These are phyloP conservation scores for Wickerhamomyces sp. DNA, from an alignment of 1,139 yeast genomes.

Conservation along the genomic window DNA sequence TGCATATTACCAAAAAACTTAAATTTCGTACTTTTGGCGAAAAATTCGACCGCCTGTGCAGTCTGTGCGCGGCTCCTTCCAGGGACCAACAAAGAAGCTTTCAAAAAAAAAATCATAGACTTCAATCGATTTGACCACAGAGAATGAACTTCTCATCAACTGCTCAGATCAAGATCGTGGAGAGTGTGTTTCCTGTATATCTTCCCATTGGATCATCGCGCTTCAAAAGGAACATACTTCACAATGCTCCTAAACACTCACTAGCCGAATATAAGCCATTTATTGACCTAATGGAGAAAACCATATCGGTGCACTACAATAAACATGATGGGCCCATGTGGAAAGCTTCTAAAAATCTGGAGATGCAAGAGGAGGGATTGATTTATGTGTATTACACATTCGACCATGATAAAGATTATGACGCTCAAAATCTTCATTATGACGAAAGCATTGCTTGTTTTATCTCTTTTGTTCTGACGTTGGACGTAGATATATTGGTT, in stretches of 20 bases:
- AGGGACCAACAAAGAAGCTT: too few relatives aligned
- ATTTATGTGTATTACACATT: slow-evolving; percentile 31
- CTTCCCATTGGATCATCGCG: neutral
- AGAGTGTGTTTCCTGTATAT: neutral
- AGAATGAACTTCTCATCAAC: neutral
- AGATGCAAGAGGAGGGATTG: slow-evolving; percentile 43
- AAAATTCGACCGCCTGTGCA: too few relatives aligned
- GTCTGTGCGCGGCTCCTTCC: too few relatives aligned
- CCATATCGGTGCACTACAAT: slow-evolving; percentile 13
- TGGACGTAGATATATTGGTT: slow-evolving; percentile 28
- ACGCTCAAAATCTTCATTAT: too few relatives aligned
- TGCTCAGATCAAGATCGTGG: neutral
- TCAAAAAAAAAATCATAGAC: too few relatives aligned
- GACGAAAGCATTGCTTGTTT: slow-evolving; percentile 34
- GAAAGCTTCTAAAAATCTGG: slow-evolving; percentile 37
- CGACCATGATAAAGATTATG: slow-evolving; percentile 2
- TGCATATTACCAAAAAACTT: too few relatives aligned
- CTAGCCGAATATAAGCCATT: neutral
- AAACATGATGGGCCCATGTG: slow-evolving; percentile 38
- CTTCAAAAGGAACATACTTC: neutral
- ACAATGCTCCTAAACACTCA: neutral
- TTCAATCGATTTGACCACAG: too few relatives aligned
- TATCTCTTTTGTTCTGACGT: slow-evolving; percentile 37
- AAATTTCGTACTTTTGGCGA: too few relatives aligned
- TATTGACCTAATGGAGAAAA: neutral